Base-by-base conservation (phyloP, 2,329 filamentous ascomycete genomes). In the Trematosphaeria pertusa region DNA sequence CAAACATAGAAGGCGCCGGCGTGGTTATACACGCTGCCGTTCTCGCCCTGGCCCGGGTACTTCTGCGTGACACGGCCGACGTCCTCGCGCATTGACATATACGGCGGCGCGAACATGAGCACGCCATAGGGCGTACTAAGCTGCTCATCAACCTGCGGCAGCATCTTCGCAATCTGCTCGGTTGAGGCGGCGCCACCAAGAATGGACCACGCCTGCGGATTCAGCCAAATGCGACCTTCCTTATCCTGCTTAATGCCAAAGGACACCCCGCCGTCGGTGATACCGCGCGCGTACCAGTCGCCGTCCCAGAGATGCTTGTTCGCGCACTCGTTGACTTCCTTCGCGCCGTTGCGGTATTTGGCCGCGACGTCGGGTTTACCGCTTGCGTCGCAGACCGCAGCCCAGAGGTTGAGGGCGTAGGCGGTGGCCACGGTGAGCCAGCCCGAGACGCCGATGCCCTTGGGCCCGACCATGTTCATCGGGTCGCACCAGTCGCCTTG, bases 381-480 rank as follows among this genome's bases (percentile, higher is more conserved):
- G 17, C 72, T 67, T 30, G 77, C 72, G 38, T 78, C 74, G 63
- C 80, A 82, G 26, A 82, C 70, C n/a, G 62, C 59, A 2, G 81
- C 79, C 80, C 80, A 84, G 0, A 83, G 61, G 10, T 77, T 78
- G 17, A 80, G 67, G 0, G 81, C 78, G 54, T 78, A 81, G 0
- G 70, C 80, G 0, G 80, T 83, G 5, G 81, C 80, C 2, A 83
- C 70, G 0, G 81, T 83, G 24, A 83, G 73, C 81, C 81, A 84
- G 15, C 80, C 81, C 0, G 81, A 83, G 1, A 84, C 81, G 18
- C 81, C 81, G 42, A 76, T 74, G 30, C 81, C 81, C 61, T 81
- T 82, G 59, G 79, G 80, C 3, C 80, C 80, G n/a, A 82, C 81
- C 81, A 84, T 84, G 64, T 84, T 84, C 77, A 83, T 81, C 3